These are phyloP conservation scores for Beta lomatogona DNA, from an alignment of 179 eudicot species.

Conservation along the genomic window DNA sequence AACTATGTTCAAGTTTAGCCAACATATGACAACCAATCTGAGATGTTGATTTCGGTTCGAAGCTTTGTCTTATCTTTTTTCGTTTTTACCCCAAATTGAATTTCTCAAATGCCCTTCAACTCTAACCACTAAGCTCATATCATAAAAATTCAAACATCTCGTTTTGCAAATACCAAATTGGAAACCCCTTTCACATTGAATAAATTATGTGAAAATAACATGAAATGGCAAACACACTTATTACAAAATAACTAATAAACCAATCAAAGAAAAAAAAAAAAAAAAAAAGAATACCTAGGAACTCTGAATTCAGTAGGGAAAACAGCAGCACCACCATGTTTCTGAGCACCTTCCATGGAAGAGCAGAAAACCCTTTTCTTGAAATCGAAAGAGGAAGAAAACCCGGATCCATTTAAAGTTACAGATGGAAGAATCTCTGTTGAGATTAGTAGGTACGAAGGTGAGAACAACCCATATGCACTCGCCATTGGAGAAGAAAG, in stretches of 20 bases:
- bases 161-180: neutral
- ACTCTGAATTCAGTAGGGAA: constrained; percentile 43
- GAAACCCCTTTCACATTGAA: neutral
- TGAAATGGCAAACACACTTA: neutral
- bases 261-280: neutral
- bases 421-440: constrained; percentile 7
- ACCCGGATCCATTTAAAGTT: constrained; percentile 44
- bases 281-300: constrained; percentile 40
- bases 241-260: neutral
- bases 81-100: neutral
- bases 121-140: neutral
- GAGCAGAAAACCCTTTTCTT: constrained; percentile 49
- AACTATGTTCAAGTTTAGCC: too few relatives aligned
- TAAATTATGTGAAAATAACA: neutral
- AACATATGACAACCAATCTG: too few relatives aligned
- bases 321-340: constrained; percentile 33
- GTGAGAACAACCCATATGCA: neutral
- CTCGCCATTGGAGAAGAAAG: constrained; percentile 16
- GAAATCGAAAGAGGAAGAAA: constrained; percentile 37
- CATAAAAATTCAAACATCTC: neutral
- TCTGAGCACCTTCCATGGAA: constrained; percentile 26
- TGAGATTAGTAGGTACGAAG: constrained; percentile 19
- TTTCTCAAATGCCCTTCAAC: neutral
- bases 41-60: too few relatives aligned
- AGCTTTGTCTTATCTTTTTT: neutral